Conservation (phyloP, 2,329 filamentous ascomycete genomes). For the Pseudogymnoascus sp. region DNA sequence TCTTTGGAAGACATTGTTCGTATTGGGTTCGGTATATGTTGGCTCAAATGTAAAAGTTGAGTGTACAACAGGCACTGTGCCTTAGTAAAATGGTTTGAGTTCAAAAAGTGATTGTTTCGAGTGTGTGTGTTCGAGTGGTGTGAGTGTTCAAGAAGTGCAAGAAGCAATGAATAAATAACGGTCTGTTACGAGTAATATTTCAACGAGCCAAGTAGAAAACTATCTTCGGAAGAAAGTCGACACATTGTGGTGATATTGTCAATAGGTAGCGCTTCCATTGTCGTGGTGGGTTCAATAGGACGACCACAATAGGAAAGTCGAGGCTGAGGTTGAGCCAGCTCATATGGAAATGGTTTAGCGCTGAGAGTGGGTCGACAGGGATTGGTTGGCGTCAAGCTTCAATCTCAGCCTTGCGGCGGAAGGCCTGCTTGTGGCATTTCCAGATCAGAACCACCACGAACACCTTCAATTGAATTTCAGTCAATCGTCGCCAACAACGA, state of each 20-base stretch:
- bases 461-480: not conserved
- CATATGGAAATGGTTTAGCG: too few relatives aligned
- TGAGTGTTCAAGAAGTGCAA: not conserved
- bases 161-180: not conserved
- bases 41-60: too few relatives aligned
- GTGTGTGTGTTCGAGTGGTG: not conserved
- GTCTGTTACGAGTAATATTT: not conserved
- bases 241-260: not conserved
- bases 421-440: not conserved
- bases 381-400: not conserved
- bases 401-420: constrained; percentile 1
- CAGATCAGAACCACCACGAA: not conserved
- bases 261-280: not conserved
- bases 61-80: not conserved
- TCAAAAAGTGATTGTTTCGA: not conserved
- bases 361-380: too few relatives aligned
- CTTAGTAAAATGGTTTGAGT: not conserved
- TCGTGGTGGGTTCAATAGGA: not conserved
- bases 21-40: not conserved
- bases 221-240: not conserved
- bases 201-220: not conserved
- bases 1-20: not conserved
- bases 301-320: not conserved
- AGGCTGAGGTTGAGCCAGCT: not conserved
- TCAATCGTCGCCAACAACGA: not conserved